Percentiles rank a stretch among this genome's conserved stretches.
phyloP scores from a whole-genome alignment of 192 early-diverging fungal genomes.

The Obelidium mucronatum region DNA sequence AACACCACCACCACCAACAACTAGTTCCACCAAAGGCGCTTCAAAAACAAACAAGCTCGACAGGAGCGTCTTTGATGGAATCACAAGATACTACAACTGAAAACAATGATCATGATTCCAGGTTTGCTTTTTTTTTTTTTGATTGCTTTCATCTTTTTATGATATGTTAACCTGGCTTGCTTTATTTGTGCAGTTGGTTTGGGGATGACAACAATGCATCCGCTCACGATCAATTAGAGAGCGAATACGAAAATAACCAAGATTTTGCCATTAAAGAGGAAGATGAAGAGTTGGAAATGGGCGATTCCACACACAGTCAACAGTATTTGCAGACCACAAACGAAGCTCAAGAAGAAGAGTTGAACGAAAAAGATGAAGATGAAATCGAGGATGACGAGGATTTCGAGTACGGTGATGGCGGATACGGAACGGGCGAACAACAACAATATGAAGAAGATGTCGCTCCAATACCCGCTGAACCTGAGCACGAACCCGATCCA shows the following conservation, averaged over 20 bases:
- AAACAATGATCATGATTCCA: not conserved
- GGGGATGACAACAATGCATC: slow-evolving; percentile 10
- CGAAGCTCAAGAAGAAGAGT: not conserved
- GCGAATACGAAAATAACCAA: not conserved
- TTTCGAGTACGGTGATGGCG: not conserved
- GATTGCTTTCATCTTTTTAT: not conserved
- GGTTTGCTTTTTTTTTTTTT: not conserved
- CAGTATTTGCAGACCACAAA: not conserved
- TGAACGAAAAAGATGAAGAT: not conserved
- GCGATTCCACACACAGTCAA: not conserved
- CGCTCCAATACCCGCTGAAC: not conserved
- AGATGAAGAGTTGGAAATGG: slow-evolving; percentile 27
- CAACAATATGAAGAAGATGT: not conserved
- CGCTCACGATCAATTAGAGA: too few species aligned
- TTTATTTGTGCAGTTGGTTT: slow-evolving; percentile 10
- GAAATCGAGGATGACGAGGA: not conserved
- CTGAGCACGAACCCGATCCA: not conserved
- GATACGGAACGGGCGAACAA: too few species aligned
- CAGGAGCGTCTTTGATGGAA: not conserved
- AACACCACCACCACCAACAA: too few species aligned
- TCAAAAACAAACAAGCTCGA: not conserved
- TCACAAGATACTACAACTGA: not conserved
- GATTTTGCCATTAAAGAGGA: slow-evolving; percentile 31
- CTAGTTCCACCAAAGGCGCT: too few species aligned
- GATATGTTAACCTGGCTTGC: too few species aligned